Percentiles rank a stretch among this genome's conserved stretches.
Evolutionary conservation across 1,284 basidiomycete species (phyloP).

Genomic region (Phellinidium pouzarii): DNA sequence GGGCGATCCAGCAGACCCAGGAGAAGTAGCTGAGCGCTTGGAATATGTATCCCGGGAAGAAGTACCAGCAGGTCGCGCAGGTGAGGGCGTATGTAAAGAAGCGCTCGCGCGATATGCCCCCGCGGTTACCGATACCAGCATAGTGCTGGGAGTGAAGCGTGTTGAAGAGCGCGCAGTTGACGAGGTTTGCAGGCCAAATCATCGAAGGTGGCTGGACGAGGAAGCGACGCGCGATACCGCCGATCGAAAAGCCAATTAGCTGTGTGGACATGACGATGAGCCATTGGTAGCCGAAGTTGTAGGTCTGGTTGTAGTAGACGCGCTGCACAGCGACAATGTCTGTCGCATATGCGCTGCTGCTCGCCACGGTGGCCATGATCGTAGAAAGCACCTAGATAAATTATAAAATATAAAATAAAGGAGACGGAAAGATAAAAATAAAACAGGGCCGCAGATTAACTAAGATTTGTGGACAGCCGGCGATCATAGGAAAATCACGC

Average conservation of each 20-base stretch:
- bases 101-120: conserved; percentile 40
- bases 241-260: conserved; percentile 34
- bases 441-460: conserved; percentile 7
- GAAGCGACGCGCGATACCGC: conserved; percentile 33
- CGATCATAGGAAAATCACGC: not conserved
- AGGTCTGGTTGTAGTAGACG: conserved; percentile 60
- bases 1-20: conserved; percentile 37
- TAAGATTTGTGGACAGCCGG: not conserved
- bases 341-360: conserved; percentile 38
- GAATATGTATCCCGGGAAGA: conserved; percentile 68
- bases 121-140: conserved; percentile 36
- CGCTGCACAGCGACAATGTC: conserved; percentile 74
- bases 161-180: conserved; percentile 48
- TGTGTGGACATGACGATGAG: conserved; percentile 31
- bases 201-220: conserved; percentile 32
- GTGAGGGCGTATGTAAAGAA: conserved; percentile 36
- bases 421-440: too few species aligned
- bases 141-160: conserved; percentile 49
- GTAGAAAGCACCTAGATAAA: conserved; percentile 19
- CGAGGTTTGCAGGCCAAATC: conserved; percentile 50
- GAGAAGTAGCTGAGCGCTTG: conserved; percentile 34
- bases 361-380: conserved; percentile 31
- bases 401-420: too few species aligned
- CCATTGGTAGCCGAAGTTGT: conserved; percentile 63
- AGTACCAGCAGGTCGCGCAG: conserved; percentile 43